Base-by-base conservation (phyloP, 2,329 filamentous ascomycete genomes). In the Tolypocladium album region DNA sequence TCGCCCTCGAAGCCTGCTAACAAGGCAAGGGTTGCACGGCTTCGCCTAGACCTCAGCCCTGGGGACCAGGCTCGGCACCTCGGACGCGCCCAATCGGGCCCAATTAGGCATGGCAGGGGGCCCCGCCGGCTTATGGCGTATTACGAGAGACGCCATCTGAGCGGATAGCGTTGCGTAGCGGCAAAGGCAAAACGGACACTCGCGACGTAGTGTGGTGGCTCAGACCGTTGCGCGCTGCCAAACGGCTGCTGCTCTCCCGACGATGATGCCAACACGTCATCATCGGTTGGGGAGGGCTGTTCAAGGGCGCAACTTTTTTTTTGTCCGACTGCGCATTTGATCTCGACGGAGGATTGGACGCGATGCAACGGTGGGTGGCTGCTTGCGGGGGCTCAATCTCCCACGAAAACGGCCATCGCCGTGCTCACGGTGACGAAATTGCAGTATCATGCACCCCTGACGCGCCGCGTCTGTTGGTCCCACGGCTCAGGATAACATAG, bases 401-500 rank as follows among this genome's bases (percentile, higher is more conserved):
- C 6, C 39, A 17, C 39, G 39, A 40, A 40, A 40, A 20, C 22
- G n/a, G 42, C 11, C 8, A 22, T 45, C n/a, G 43, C n/a, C 45
- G 45, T 7, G 2, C 17, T 31, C 24, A 20, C 15, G 45, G 24
- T 22, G 22, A 17, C 24, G 45, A 50, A 50, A 50, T 50, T 50
- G 47, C 47, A 34, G 27, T 15, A 20, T 31, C 47, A 52, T 20
- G 47, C 24, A 34, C 47, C 47, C 45, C 45, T 50, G 45, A 1
- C 45, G 45, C 45, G 3, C 24, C 40, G 4, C 60, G 40, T 34
- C 59, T 57, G 55, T 65, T 47, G 39, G 78, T 71, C 47, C 62
- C 60, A 64, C 80, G 82, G 69, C 83, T 86, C 69, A 88, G 68
- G 61, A 88, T 86, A 40, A 82, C 72, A 73, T 87, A 87, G 62